Evolutionary conservation across 805 yeast species (phyloP).

Genomic region (Sugiyamaella valdiviana): DNA sequence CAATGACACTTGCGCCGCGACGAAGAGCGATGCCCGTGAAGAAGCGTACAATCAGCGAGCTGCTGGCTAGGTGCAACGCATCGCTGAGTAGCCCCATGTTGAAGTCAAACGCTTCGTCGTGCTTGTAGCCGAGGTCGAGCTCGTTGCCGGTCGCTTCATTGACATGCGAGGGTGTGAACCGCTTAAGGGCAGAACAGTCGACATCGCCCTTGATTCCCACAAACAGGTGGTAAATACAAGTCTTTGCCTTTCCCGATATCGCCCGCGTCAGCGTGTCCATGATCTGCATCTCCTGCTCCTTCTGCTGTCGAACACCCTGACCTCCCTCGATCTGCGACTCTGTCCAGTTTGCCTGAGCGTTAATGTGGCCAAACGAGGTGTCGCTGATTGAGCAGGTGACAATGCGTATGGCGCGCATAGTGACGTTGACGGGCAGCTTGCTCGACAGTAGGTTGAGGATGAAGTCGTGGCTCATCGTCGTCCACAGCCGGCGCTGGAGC

Average conservation of each 20-base stretch:
- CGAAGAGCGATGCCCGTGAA: conserved; percentile 2
- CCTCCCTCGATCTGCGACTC: conserved; percentile 1
- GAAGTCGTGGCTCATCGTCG: conserved; percentile 1
- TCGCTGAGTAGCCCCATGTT: conserved; percentile 5
- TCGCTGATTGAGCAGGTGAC: conserved; percentile 6
- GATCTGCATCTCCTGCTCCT: conserved; percentile 1
- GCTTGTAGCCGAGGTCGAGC: not conserved
- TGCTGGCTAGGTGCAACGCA: not conserved
- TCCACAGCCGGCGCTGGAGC: not conserved
- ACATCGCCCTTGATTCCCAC: not conserved
- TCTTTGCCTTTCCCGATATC: not conserved
- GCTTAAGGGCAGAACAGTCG: not conserved
- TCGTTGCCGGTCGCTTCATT: not conserved
- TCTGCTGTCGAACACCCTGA: not conserved
- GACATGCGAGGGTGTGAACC: not conserved
- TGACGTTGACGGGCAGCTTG: conserved; percentile 2
- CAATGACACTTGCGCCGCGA: conserved; percentile 5
- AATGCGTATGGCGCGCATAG: not conserved
- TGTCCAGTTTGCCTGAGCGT: not conserved
- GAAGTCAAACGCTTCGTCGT: conserved; percentile 6
- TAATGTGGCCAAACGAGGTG: conserved; percentile 9
- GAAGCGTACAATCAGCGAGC: conserved; percentile 5
- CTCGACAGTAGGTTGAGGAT: conserved; percentile 1
- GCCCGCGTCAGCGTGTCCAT: conserved; percentile 1
- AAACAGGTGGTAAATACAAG: conserved; percentile 2